These are phyloP conservation scores for Brasilioporus rufonigricans DNA, from an alignment of 768 basidiomycete species.

Conservation along the genomic window DNA sequence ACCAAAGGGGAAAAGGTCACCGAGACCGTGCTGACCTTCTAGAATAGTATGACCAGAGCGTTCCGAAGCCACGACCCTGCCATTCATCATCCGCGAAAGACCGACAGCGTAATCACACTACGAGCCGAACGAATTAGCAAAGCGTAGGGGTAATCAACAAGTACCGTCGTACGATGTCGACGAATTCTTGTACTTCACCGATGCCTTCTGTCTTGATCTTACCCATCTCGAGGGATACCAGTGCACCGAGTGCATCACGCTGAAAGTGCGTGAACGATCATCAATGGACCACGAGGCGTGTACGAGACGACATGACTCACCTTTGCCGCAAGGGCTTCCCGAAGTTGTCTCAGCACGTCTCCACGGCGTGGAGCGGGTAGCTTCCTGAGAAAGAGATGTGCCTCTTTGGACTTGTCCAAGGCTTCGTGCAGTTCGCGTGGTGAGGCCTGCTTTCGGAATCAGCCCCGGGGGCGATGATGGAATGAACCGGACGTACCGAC, in stretches of 20 bases:
- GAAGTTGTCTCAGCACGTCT: conserved; percentile 83
- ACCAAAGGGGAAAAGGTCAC: background rate
- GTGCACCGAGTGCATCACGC: conserved; percentile 76
- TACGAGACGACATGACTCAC: conserved; percentile 34
- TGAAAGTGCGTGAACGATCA: conserved; percentile 33
- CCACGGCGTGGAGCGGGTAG: conserved; percentile 88
- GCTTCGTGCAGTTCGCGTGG: conserved; percentile 69
- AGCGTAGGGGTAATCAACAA: background rate
- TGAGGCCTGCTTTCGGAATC: conserved; percentile 48
- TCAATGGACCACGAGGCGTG: conserved; percentile 8
- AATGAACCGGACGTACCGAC: conserved; percentile 45
- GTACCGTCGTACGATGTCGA: conserved; percentile 74
- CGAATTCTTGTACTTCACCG: conserved; percentile 93
- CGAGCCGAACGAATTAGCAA: conserved; percentile 9
- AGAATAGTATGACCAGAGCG: conserved; percentile 88
- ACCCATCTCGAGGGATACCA: conserved; percentile 88
- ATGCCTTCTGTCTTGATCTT: conserved; percentile 88
- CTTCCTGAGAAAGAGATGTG: conserved; percentile 65
- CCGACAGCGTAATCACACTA: conserved; percentile 96
- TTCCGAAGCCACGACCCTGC: conserved; percentile 83
- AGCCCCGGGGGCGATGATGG: conserved; percentile 2
- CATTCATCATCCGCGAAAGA: conserved; percentile 92
- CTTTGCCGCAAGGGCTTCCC: conserved; percentile 78
- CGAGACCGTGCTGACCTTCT: conserved; percentile 54
- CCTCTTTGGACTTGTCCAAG: conserved; percentile 69